Evolutionary conservation across 257 asterid species (phyloP), one percentile per base, ranked within the genome.

Genomic region (Cordia subcordata): DNA sequence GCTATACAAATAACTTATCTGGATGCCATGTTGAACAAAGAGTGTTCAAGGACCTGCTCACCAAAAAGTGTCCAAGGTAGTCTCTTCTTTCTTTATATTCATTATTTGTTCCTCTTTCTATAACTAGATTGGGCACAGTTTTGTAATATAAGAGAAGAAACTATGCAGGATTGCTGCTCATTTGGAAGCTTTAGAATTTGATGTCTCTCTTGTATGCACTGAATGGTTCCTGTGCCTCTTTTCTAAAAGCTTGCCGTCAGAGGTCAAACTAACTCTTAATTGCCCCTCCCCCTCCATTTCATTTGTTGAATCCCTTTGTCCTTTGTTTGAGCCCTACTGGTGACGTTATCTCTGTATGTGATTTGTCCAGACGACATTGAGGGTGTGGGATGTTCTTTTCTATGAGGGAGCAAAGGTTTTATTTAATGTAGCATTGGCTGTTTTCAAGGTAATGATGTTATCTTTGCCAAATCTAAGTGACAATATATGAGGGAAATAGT

Each of bases 1-100:
- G 99, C 60, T 93, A 93, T 80, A 89, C 95, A 20, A 82, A 62
- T 32, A 89, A 88, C 77, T 77, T 93, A 67, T 86, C 97, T 58
- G 99, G 99, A 59, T 93, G 99, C 77, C 99, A 93, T 57, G 93
- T 93, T 15, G 99, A 88, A 60, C 99, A 93, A 68, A 77, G 97
- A 81, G 99, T 93, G 55, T 93, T 93, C 50, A 86, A 79, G 75
- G 97, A 93, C 82, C 76, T 86, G 59, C 77, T 93, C 69, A 73
- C 78, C 66, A 89, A 83, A 65, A 88, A 93, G 72, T 89, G 95
- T 67, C 94, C 95, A 1, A 88, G 96, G 99, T 92, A 55, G 59
- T 66, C 52, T 65, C 55, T 53, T 63, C 23, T 53, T 53, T 47
- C 37, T 23, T 52, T 45, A 70, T 46, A 58, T 51, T 51, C 58